These are phyloP conservation scores for Rugiboletus extremiorientalis DNA, from an alignment of 1,284 basidiomycete species.

Conservation along the genomic window DNA sequence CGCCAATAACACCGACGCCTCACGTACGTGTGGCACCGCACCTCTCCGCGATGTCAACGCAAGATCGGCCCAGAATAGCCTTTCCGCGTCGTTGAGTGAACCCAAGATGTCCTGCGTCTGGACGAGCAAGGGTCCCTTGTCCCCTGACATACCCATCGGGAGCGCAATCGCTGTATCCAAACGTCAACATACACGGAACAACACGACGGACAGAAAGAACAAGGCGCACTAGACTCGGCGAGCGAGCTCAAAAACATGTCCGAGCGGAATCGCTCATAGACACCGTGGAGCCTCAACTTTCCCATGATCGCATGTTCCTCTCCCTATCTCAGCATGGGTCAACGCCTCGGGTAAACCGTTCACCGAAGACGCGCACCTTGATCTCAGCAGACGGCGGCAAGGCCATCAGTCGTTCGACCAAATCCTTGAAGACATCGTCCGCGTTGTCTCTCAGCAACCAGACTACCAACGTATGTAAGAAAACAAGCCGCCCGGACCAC, in stretches of 20 bases:
- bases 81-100: slow-evolving; percentile 65
- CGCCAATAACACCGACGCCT: too few species aligned
- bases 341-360: not conserved
- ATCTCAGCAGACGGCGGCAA: slow-evolving; percentile 57
- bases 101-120: slow-evolving; percentile 60
- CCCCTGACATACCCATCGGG: slow-evolving; percentile 73
- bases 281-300: slow-evolving; percentile 70
- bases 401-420: slow-evolving; percentile 59
- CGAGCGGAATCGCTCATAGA: slow-evolving; percentile 72
- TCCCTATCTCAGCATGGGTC: slow-evolving; percentile 43
- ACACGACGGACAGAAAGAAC: not conserved
- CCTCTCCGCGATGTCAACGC: slow-evolving; percentile 58
- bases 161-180: slow-evolving; percentile 68
- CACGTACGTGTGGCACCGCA: slow-evolving; percentile 63
- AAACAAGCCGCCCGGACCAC: not conserved
- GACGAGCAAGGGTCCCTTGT: slow-evolving; percentile 38
- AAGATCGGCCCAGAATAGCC: slow-evolving; percentile 68
- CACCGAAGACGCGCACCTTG: slow-evolving; percentile 45
- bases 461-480: slow-evolving; percentile 43
- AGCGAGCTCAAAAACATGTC: slow-evolving; percentile 88
- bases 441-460: slow-evolving; percentile 69
- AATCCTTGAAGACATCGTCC: slow-evolving; percentile 52
- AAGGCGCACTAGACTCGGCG: slow-evolving; percentile 73
- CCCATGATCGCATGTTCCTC: slow-evolving; percentile 74
- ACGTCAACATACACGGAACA: not conserved